Conservation (phyloP, 148 eudicot species). For the Arbutus unedo region DNA sequence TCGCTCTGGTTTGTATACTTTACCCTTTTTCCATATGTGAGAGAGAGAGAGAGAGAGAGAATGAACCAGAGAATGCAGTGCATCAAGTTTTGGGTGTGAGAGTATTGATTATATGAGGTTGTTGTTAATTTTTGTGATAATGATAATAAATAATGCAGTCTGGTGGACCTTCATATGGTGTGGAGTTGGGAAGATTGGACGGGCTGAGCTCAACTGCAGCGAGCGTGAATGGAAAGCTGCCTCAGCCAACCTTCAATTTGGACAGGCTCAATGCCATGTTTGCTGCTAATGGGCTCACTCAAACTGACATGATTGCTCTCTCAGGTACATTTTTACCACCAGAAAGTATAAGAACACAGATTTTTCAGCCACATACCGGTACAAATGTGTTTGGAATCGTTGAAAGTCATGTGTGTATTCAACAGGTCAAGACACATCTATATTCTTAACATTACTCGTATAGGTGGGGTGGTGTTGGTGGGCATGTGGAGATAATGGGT, state of each 20-base stretch:
- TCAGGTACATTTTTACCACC: conserved; percentile 45
- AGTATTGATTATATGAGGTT: background rate
- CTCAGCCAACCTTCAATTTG: conserved; percentile 52
- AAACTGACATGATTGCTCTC: conserved; percentile 76
- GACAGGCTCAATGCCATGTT: conserved; percentile 60
- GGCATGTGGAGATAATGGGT: too few species aligned
- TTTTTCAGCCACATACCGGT: too few species aligned
- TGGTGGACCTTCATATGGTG: conserved; percentile 67
- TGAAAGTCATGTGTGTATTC: too few species aligned
- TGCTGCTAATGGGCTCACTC: conserved; percentile 50
- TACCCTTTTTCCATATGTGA: background rate
- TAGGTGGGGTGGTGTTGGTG: too few species aligned
- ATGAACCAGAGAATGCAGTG: background rate
- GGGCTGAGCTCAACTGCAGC: conserved; percentile 64
- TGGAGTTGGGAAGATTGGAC: conserved; percentile 84
- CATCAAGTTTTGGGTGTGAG: too few species aligned
- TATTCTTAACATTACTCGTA: too few species aligned
- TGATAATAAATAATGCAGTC: conserved; percentile 33
- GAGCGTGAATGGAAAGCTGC: conserved; percentile 66
- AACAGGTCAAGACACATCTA: too few species aligned
- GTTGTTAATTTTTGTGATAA: background rate
- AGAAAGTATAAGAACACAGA: too few species aligned
- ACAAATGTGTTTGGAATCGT: too few species aligned
- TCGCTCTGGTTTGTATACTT: conserved; percentile 40
- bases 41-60: background rate